phyloP scores from a whole-genome alignment of 2,329 filamentous ascomycete species.

The Scytalidium sp. region DNA sequence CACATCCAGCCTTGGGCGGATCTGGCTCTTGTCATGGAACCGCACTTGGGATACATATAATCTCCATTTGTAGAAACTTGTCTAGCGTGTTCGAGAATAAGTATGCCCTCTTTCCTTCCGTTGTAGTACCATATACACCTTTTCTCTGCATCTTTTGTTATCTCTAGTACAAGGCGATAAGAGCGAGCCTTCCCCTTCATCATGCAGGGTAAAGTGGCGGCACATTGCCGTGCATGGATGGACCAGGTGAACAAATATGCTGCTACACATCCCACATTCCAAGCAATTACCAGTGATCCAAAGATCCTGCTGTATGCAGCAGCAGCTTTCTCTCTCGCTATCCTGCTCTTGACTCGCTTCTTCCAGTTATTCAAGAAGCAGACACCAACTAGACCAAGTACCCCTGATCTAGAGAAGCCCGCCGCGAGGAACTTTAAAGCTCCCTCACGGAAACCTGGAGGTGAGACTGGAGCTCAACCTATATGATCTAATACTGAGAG shows the following conservation, averaged over 20 bases:
- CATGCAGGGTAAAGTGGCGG: slow-evolving; percentile 9
- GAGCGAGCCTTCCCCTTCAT: slow-evolving; percentile 5
- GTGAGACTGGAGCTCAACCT: slow-evolving; percentile 11
- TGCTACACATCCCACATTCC: slow-evolving; percentile 8
- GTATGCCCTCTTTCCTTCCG: not conserved
- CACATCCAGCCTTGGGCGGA: no score
- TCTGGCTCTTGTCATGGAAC: no score
- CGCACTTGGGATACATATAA: no score
- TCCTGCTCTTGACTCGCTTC: slow-evolving; percentile 19
- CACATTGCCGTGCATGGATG: slow-evolving; percentile 16
- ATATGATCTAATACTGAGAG: not conserved
- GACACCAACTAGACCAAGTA: slow-evolving; percentile 15
- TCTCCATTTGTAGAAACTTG: no score
- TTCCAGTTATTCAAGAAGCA: slow-evolving; percentile 18
- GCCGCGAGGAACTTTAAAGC: slow-evolving; percentile 20
- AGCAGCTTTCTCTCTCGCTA: slow-evolving; percentile 9
- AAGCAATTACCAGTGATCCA: slow-evolving; percentile 10
- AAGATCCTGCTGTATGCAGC: slow-evolving; percentile 17
- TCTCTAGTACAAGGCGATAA: no score
- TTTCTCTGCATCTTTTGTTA: no score
- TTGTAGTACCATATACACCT: no score
- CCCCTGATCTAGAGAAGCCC: slow-evolving; percentile 27
- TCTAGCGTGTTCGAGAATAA: not conserved
- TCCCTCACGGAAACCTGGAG: slow-evolving; percentile 25
- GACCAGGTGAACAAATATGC: slow-evolving; percentile 6